Evolutionary conservation across 2,329 filamentous ascomycete species (phyloP).

Genomic region (Fusarium citri): DNA sequence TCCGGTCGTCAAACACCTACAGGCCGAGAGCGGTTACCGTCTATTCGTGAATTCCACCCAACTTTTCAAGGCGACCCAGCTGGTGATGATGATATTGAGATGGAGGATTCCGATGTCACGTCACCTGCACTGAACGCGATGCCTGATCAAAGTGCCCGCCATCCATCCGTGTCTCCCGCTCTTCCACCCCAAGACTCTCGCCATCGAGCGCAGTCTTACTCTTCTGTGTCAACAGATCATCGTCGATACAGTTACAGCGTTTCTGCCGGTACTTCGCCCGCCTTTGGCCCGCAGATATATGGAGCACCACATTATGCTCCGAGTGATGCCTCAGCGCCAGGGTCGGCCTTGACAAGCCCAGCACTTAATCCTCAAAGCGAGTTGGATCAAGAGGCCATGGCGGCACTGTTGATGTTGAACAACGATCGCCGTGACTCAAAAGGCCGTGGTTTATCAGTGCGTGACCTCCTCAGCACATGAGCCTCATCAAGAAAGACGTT

Average conservation of each 20-base stretch:
- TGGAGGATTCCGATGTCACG: constrained; percentile 64
- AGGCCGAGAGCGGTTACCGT: constrained; percentile 48
- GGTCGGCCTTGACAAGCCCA: constrained; percentile 69
- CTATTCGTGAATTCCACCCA: constrained; percentile 55
- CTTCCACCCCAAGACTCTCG: constrained; percentile 59
- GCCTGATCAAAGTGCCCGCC: constrained; percentile 50
- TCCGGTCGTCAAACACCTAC: constrained; percentile 46
- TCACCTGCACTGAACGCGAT: constrained; percentile 60
- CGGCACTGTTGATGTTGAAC: constrained; percentile 89
- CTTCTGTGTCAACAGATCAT: constrained; percentile 64
- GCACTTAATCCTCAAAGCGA: constrained; percentile 67
- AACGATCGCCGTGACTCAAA: constrained; percentile 72
- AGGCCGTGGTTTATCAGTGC: constrained; percentile 65
- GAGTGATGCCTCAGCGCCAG: constrained; percentile 56
- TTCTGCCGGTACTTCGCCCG: constrained; percentile 66
- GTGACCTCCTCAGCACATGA: constrained; percentile 65
- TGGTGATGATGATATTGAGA: constrained; percentile 66
- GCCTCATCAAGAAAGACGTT: not conserved
- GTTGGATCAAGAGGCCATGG: constrained; percentile 81
- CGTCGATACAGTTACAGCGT: constrained; percentile 63
- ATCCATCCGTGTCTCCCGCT: constrained; percentile 65
- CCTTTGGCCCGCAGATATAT: constrained; percentile 64
- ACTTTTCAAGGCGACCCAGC: constrained; percentile 55
- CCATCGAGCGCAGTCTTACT: constrained; percentile 64
- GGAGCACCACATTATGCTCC: constrained; percentile 54